phyloP scores from a whole-genome alignment of 176 grass and related monocot genomes.

The Poa pratensis region DNA sequence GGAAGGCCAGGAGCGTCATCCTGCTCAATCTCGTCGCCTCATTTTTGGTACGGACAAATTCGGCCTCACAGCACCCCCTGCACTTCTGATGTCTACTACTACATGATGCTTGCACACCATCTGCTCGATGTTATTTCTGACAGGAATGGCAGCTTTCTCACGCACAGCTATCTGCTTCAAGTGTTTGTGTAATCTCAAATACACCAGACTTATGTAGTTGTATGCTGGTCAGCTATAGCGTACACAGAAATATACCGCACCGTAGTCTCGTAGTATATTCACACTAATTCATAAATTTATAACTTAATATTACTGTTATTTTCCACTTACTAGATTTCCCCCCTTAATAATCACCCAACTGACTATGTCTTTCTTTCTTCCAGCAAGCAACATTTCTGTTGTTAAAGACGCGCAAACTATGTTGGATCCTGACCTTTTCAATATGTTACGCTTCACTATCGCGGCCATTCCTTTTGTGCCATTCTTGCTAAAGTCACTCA shows the following conservation, averaged over 20 bases:
- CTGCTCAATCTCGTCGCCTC: constrained; percentile 53
- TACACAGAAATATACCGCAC: too few species aligned
- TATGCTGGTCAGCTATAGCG: too few species aligned
- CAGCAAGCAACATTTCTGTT: constrained; percentile 66
- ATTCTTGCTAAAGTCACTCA: constrained; percentile 45
- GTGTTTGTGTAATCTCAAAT: too few species aligned
- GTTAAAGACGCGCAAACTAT: constrained; percentile 56
- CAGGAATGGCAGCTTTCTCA: too few species aligned
- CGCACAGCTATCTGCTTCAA: too few species aligned
- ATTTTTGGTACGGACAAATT: constrained; percentile 45
- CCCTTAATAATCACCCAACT: constrained; percentile 30
- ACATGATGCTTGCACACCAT: background rate
- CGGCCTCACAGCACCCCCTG: too few species aligned
- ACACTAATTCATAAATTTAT: too few species aligned
- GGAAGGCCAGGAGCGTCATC: constrained; percentile 50
- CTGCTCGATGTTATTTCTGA: constrained; percentile 37
- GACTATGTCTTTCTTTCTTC: background rate
- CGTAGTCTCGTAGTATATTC: too few species aligned
- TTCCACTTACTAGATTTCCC: background rate
- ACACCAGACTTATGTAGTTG: too few species aligned
- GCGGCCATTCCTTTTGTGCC: constrained; percentile 56
- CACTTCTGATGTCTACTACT: background rate
- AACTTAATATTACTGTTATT: background rate
- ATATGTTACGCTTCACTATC: constrained; percentile 57
- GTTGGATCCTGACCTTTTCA: constrained; percentile 66